Conservation (phyloP, 2,329 filamentous ascomycete genomes). For the Pezicula carpinea region DNA sequence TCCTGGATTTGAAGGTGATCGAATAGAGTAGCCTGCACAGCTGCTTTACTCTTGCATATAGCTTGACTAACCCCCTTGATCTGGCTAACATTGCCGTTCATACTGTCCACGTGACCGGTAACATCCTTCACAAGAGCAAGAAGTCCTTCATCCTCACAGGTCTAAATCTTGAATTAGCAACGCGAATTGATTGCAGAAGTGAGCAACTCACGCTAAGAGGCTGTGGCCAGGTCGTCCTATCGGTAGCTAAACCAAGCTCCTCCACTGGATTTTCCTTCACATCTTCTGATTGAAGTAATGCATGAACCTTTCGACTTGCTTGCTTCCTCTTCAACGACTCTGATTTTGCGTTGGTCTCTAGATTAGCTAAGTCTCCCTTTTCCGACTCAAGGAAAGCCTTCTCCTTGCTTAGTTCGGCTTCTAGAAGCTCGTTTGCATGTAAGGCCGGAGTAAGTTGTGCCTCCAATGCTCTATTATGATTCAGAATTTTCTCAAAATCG, state of each 20-base stretch:
- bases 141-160: conserved; percentile 23
- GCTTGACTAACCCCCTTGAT: conserved; percentile 25
- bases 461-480: conserved; percentile 52
- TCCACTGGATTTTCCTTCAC: conserved; percentile 11
- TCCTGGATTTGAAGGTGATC: conserved; percentile 21
- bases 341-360: conserved; percentile 53
- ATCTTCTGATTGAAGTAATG: conserved; percentile 20
- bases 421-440: conserved; percentile 58
- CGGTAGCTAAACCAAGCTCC: conserved; percentile 12
- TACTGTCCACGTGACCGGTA: conserved; percentile 27
- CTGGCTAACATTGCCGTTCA: conserved; percentile 27
- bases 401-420: conserved; percentile 51
- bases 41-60: conserved; percentile 25
- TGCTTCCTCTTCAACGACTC: conserved; percentile 49
- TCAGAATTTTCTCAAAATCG: conserved; percentile 60
- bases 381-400: conserved; percentile 52
- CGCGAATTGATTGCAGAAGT: not conserved
- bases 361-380: conserved; percentile 42
- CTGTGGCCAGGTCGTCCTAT: not conserved
- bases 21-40: conserved; percentile 26
- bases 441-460: conserved; percentile 55
- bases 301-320: conserved; percentile 26
- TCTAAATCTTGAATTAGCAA: conserved; percentile 16
- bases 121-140: conserved; percentile 21
- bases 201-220: conserved; percentile 16